Evolutionary conservation across 2,329 filamentous ascomycete genomes (phyloP).

Genomic region (Xylariaceae sp.): DNA sequence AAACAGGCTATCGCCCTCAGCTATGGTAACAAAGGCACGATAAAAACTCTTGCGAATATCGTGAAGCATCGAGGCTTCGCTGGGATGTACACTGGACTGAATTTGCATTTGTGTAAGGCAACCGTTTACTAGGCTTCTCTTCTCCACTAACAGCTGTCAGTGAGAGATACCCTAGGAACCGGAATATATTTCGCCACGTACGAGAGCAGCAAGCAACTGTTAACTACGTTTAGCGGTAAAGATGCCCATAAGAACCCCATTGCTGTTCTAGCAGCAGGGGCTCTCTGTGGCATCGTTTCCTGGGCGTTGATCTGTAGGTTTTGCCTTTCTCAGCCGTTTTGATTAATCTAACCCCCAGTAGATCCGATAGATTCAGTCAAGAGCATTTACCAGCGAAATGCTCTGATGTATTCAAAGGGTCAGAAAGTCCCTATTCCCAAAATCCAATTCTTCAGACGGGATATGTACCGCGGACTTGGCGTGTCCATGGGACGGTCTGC

Average conservation of each 20-base stretch:
- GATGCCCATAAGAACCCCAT: constrained; percentile 78
- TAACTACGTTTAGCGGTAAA: constrained; percentile 75
- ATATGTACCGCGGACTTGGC: constrained; percentile 83
- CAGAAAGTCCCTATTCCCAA: constrained; percentile 71
- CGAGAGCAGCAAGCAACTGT: constrained; percentile 82
- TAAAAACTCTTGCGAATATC: constrained; percentile 78
- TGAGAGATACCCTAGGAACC: constrained; percentile 83
- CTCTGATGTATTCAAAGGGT: constrained; percentile 72
- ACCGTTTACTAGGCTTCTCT: not conserved
- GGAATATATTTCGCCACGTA: constrained; percentile 90
- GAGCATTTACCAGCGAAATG: constrained; percentile 84
- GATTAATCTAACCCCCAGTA: constrained; percentile 37
- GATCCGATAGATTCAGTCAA: constrained; percentile 82
- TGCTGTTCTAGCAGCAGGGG: constrained; percentile 79
- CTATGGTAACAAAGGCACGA: constrained; percentile 79
- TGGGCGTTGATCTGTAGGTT: constrained; percentile 77
- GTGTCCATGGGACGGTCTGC: constrained; percentile 85
- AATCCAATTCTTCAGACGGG: constrained; percentile 77
- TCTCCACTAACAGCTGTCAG: constrained; percentile 49
- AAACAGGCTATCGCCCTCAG: constrained; percentile 68
- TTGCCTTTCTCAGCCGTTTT: not conserved
- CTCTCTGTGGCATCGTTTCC: constrained; percentile 81
- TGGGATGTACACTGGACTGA: constrained; percentile 82
- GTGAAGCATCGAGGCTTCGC: constrained; percentile 74
- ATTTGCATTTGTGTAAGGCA: constrained; percentile 74